A percentile compares a stretch with the other conserved stretches of the same genome.
phyloP scores from a whole-genome alignment of 148 eudicot genomes.

The Tetragonia tetragonoides region DNA sequence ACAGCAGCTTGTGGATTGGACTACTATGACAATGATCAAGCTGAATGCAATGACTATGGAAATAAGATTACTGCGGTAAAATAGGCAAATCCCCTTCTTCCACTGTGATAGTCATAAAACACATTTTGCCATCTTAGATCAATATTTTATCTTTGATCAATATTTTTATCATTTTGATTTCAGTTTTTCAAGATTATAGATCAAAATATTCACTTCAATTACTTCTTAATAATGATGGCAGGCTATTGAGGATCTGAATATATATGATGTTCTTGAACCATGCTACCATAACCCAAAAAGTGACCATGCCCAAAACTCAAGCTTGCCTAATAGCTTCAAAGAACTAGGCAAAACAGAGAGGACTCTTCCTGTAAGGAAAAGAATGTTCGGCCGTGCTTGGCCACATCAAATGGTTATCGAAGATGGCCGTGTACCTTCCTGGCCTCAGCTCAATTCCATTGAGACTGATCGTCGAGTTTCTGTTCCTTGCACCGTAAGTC shows the following conservation, averaged over 20 bases:
- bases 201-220: too few species aligned
- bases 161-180: too few species aligned
- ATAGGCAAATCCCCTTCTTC: too few species aligned
- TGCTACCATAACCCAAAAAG: slow-evolving; percentile 58
- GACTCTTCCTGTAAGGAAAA: slow-evolving; percentile 38
- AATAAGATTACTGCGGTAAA: slow-evolving; percentile 26
- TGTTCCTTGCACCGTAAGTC: slow-evolving; percentile 46
- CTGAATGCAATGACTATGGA: slow-evolving; percentile 27
- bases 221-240: slow-evolving; percentile 22
- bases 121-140: too few species aligned
- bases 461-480: slow-evolving; percentile 26
- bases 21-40: slow-evolving; percentile 23
- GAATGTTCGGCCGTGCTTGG: slow-evolving; percentile 53
- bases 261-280: slow-evolving; percentile 85
- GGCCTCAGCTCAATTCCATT: slow-evolving; percentile 36
- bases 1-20: slow-evolving; percentile 40
- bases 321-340: slow-evolving; percentile 64
- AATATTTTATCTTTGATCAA: too few species aligned
- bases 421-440: slow-evolving; percentile 43
- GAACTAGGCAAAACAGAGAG: slow-evolving; percentile 36
- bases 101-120: too few species aligned
- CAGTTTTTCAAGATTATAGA: too few species aligned
- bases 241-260: slow-evolving; percentile 56
- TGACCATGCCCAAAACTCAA: slow-evolving; percentile 30
- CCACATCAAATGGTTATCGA: slow-evolving; percentile 32